Evolutionary conservation across 2,329 filamentous ascomycete species (phyloP).

Genomic region (Neocatenulostroma microsporum): DNA sequence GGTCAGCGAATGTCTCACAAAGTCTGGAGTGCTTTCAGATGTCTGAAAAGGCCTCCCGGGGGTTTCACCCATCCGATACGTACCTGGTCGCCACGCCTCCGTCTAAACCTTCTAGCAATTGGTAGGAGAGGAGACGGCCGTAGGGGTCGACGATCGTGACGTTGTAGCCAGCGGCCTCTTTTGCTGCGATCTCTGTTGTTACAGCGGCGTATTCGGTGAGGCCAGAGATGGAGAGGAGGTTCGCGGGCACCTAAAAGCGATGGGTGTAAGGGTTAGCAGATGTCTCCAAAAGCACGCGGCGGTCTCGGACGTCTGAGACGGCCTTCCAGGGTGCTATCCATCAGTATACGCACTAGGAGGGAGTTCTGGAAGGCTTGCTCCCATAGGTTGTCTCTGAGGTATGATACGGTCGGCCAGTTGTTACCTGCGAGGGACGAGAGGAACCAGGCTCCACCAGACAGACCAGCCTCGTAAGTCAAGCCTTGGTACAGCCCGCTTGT

Average conservation of each 20-base stretch:
- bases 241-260: constrained; percentile 32
- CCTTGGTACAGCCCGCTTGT: constrained; percentile 40
- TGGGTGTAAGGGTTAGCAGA: too few relatives aligned
- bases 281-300: too few relatives aligned
- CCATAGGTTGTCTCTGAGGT: constrained; percentile 36
- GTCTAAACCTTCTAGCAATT: constrained; percentile 31
- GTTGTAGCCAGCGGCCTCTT: constrained; percentile 33
- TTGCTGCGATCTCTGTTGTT: constrained; percentile 25
- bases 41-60: too few relatives aligned
- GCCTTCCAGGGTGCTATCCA: too few relatives aligned
- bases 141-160: constrained; percentile 36
- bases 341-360: too few relatives aligned
- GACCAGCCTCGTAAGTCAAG: constrained; percentile 39
- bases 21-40: too few relatives aligned
- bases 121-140: constrained; percentile 35
- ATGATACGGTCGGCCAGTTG: constrained; percentile 40
- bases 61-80: too few relatives aligned
- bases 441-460: constrained; percentile 42
- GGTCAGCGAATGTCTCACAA: too few relatives aligned
- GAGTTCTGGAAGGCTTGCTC: constrained; percentile 32
- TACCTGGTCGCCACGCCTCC: constrained; percentile 33
- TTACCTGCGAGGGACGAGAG: constrained; percentile 39
- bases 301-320: too few relatives aligned
- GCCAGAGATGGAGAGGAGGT: constrained; percentile 21
- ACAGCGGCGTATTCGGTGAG: constrained; percentile 21